Base-by-base conservation (phyloP, 2,329 filamentous ascomycete species). In the Colletotrichum aenigma region DNA sequence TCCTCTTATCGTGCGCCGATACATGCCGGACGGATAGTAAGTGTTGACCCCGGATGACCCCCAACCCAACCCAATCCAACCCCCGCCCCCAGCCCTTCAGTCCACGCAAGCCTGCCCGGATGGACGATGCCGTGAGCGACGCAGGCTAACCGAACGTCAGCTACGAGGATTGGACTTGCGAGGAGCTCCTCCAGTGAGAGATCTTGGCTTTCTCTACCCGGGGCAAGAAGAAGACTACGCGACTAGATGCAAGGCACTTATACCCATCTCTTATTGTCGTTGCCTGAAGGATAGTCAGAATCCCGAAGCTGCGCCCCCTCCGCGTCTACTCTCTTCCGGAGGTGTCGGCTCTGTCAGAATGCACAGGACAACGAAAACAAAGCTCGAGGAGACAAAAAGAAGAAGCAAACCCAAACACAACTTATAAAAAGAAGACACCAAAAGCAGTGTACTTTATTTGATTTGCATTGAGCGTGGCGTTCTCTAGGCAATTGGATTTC, bases 151-250 rank as follows among this genome's bases (percentile, higher is more conserved):
- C 36, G 24, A 26, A 13, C 24, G 38, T n/a, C 79, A 96, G 94
- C 88, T 98, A 98, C 86, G 97, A 99, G 90, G 97, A 99, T 85
- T 99, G 97, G 97, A 98, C 96, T 43, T 98, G 96, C 87, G 97
- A 98, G 87, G 97, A 99, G 86, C 89, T 98, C 78, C 90, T 98
- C 71, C 90, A 92, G 84, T 92, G 66, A 70, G 60, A 61, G 32
- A 74, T 52, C 18, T 32, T 71, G 68, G 55, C 68, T 71, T 71
- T 62, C 34, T 43, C 15, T 34, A 56, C 55, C 43, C 36, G 65
- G 48, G 60, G 60, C 64, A 56, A 65, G 60, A 32, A 62, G 62
- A 76, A 48, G 38, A n/a, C 38, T 24, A 66, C 34, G 69, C 68
- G 75, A 77, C 75, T 72, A 69, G 75, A 72, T 70, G 65, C 68